Evolutionary conservation across 1,284 basidiomycete species (phyloP), one percentile per base, ranked within the genome.

Genomic region (Microbotryum violaceum): DNA sequence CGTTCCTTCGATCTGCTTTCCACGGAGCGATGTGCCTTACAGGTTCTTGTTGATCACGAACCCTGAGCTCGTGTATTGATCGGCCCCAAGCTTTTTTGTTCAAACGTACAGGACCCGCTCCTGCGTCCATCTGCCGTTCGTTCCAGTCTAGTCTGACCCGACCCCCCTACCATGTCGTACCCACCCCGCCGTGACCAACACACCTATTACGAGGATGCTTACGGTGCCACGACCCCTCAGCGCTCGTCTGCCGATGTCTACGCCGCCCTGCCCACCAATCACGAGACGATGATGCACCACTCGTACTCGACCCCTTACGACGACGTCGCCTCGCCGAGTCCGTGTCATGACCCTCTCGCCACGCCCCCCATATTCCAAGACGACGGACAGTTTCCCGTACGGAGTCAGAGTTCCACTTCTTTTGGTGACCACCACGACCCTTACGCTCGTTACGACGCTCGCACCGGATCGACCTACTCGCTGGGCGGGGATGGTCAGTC

Each of bases 201-300:
- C 12, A 4, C 37, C 37, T n/a, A 53, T 12, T 16, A 27, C 51
- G 51, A 53, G 25, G 51, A 25, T 25, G 25, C 27, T n/a, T 50
- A 27, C 50, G 45, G 44, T 31, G 20, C 46, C 4, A 27, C 21
- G 48, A 31, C 14, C 50, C 25, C 27, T 5, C 61, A 54, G 18
- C 60, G 60, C 14, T 68, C 66, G 18, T 65, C 63, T 3, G 66
- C 66, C 33, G 66, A 68, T 49, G 46, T 65, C 21, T 68, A 68
- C 57, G 59, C 66, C n/a, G 53, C 58, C 10, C 55, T 68, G 27
- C 66, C 66, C 4, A 61, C 63, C 6, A 6, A 4, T 10, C 56
- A 63, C 54, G 51, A 46, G 14, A 42, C 62, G 42, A 50, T 21
- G 16, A 46, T 33, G 42, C 8, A 8, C 16, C 25, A 20, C 18